These are phyloP conservation scores for Suillus subalutaceus DNA, from an alignment of 768 basidiomycete species.

Conservation along the genomic window DNA sequence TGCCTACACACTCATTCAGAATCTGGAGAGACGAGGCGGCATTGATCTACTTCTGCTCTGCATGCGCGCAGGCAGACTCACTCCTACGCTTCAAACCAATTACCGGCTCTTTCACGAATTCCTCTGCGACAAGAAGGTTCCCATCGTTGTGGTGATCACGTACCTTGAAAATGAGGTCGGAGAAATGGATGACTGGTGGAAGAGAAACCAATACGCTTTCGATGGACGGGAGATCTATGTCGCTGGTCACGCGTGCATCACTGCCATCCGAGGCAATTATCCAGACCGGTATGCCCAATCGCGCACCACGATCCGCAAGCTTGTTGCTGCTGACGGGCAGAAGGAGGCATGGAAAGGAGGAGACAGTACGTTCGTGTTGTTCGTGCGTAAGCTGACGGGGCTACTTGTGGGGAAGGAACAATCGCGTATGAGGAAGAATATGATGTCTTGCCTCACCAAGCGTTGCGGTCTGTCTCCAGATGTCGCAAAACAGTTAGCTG, in stretches of 20 bases:
- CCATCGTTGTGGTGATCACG: slow-evolving; percentile 41
- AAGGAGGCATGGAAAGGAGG: slow-evolving; percentile 30
- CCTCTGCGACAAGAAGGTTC: slow-evolving; percentile 40
- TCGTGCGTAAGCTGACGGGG: slow-evolving; percentile 20
- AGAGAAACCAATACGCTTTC: slow-evolving; percentile 34
- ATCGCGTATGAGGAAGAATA: slow-evolving; percentile 26
- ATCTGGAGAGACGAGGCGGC: too few species aligned
- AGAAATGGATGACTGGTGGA: slow-evolving; percentile 43
- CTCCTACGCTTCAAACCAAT: slow-evolving; percentile 34
- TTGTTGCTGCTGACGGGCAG: slow-evolving; percentile 28
- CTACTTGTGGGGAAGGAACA: slow-evolving; percentile 22
- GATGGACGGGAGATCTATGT: slow-evolving; percentile 18
- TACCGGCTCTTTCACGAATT: slow-evolving; percentile 41
- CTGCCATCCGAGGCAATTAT: slow-evolving; percentile 31
- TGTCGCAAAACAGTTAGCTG: slow-evolving; percentile 20
- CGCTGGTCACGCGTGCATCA: slow-evolving; percentile 42
- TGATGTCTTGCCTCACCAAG: slow-evolving; percentile 28
- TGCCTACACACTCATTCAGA: too few species aligned
- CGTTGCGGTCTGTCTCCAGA: slow-evolving; percentile 28
- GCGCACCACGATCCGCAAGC: slow-evolving; percentile 22
- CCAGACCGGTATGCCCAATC: slow-evolving; percentile 29
- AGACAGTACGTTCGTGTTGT: neutral
- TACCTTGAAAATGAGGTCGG: slow-evolving; percentile 38
- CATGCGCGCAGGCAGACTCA: too few species aligned
- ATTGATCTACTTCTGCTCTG: too few species aligned